A percentile compares a stretch with the other conserved stretches of the same genome.
Evolutionary conservation across 2,329 filamentous ascomycete species (phyloP).

Genomic region (Eutypella sp.): DNA sequence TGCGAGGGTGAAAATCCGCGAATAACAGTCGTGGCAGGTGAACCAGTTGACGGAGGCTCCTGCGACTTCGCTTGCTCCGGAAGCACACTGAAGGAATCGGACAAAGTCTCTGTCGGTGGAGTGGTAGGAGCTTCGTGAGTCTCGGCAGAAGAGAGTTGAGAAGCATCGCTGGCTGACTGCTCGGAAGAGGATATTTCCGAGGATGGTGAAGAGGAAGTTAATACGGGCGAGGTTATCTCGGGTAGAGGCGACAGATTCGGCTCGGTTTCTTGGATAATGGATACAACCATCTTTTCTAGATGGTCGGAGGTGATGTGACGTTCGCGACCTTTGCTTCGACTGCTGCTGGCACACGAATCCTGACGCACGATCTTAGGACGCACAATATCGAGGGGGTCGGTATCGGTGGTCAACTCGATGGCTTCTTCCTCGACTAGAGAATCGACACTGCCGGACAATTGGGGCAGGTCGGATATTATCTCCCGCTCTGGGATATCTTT

Average conservation of each 20-base stretch:
- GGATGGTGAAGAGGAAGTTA: background rate
- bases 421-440: constrained; percentile 66
- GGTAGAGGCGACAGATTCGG: constrained; percentile 54
- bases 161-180: constrained; percentile 43
- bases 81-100: constrained; percentile 15
- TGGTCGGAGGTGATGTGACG: constrained; percentile 91
- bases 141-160: constrained; percentile 39
- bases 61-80: constrained; percentile 11
- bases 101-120: constrained; percentile 22
- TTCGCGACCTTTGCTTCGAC: constrained; percentile 68
- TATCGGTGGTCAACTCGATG: constrained; percentile 52
- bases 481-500: constrained; percentile 42
- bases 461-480: constrained; percentile 54
- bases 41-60: constrained; percentile 47
- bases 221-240: constrained; percentile 29
- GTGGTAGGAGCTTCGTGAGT: constrained; percentile 48
- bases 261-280: constrained; percentile 85
- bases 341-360: constrained; percentile 65
- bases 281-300: constrained; percentile 88
- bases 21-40: constrained; percentile 58
- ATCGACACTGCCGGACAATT: constrained; percentile 73
- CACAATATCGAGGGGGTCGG: constrained; percentile 52
- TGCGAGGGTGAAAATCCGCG: constrained; percentile 81
- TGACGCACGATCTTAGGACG: constrained; percentile 65
- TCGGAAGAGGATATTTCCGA: constrained; percentile 9